Conservation (phyloP, 2,329 filamentous ascomycete genomes). For the Exutisphaerella laricina region DNA sequence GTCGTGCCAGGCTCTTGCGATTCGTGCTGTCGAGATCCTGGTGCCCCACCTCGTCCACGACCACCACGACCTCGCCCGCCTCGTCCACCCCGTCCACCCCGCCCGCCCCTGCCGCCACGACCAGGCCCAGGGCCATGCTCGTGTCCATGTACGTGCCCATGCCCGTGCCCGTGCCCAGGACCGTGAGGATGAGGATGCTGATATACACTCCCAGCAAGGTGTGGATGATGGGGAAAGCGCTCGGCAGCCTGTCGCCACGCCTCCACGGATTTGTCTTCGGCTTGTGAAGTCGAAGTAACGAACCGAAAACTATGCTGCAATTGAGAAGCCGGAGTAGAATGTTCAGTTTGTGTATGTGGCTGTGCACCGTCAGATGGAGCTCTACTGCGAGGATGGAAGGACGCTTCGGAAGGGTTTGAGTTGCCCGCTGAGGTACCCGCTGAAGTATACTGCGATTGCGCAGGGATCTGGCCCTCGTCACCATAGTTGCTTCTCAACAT, state of each 20-base stretch:
- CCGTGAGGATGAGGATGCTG: constrained; percentile 3
- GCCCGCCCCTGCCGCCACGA: constrained; percentile 24
- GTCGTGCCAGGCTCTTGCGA: constrained; percentile 29
- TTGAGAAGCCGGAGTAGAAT: constrained; percentile 16
- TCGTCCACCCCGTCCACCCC: constrained; percentile 28
- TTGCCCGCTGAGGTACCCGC: constrained; percentile 5
- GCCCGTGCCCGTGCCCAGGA: not conserved
- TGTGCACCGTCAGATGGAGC: constrained; percentile 30
- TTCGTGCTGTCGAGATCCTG: constrained; percentile 13
- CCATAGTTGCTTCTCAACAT: constrained; percentile 34
- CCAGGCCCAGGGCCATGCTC: constrained; percentile 29
- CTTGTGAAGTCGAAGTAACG: constrained; percentile 29
- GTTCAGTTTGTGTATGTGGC: constrained; percentile 22
- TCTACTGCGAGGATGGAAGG: constrained; percentile 27
- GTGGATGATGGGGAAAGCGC: constrained; percentile 6
- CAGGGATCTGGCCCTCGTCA: constrained; percentile 21
- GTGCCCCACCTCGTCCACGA: constrained; percentile 36
- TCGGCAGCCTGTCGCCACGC: constrained; percentile 26
- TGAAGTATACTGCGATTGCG: constrained; percentile 15
- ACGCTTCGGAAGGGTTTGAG: constrained; percentile 11
- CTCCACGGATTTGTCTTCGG: constrained; percentile 29
- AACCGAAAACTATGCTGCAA: constrained; percentile 29
- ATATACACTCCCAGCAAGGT: not conserved
- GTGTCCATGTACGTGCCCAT: constrained; percentile 2
- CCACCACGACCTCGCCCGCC: constrained; percentile 40